Evolutionary conservation across 202 grass and related monocot species (phyloP), one percentile per base, ranked within the genome.

Genomic region (Hordeum pubiflorum): DNA sequence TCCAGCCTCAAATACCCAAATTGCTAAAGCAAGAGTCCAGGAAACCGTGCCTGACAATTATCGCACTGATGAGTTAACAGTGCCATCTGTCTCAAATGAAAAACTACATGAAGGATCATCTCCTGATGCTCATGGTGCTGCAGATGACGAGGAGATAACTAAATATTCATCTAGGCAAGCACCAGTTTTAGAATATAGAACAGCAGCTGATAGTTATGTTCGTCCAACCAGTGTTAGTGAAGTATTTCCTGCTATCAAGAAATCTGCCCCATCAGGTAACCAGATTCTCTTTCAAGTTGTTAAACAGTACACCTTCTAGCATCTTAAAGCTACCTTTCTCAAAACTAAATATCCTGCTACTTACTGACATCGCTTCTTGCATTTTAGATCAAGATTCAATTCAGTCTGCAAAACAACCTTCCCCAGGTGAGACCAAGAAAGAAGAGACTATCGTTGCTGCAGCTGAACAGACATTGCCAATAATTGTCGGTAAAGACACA

Each of bases 201-300:
- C 75, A 78, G 4, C 57, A 64, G 17, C 10, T 6, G 17, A 63
- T 50, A 13, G 75, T 23, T 36, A 67, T 55, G 12, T 38, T 55
- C 43, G 2, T 55, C 61, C 43, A 32, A 67, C 44, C 40, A 55
- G 62, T 23, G 31, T 20, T 52, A 13, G 11, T 11, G 69, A 80
- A 70, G 61, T 68, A 61, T 62, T 24, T 29, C 52, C 50, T 59
- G 21, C 50, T 79, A 38, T 48, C 52, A 59, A 54, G 48, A 68
- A 79, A 32, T 33, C 39, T 9, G 2, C 24, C 31, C 38, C 12
- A 22, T 68, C 86, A 79, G 86, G 86, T 88, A 79, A 88, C 37
- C 11, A 48, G 4, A 67, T 79, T 65, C 3, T 83, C 34, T 46
- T 83, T 66, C 31, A 46, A 63, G 37, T 44, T 22, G 2, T 18